Conservation (phyloP, 345 rosid genomes). For the Eucalyptus guilfoylei region DNA sequence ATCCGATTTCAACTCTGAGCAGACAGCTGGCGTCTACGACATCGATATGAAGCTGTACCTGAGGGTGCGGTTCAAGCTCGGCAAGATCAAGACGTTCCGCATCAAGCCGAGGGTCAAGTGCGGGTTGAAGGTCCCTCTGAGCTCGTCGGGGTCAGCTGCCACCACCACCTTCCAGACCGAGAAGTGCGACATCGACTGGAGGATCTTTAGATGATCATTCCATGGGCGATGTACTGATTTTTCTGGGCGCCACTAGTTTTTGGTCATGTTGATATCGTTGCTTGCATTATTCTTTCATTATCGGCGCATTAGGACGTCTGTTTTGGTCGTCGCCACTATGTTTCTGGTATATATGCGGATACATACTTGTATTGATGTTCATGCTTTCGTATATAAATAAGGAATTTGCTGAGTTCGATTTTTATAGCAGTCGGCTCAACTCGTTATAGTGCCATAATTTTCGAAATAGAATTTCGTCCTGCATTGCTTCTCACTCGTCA, state of each 20-base stretch:
- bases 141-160: background rate
- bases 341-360: background rate
- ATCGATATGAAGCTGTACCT: slow-evolving; percentile 11
- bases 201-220: background rate
- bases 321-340: background rate
- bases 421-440: background rate
- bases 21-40: slow-evolving; percentile 1
- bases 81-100: slow-evolving; percentile 3
- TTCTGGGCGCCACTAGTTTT: background rate
- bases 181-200: slow-evolving; percentile 10
- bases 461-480: background rate
- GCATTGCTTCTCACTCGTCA: background rate
- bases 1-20: background rate
- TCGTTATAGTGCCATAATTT: background rate
- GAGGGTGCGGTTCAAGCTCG: slow-evolving; percentile 11
- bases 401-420: background rate
- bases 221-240: background rate
- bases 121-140: slow-evolving; percentile 8
- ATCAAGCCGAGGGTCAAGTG: slow-evolving; percentile 10
- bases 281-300: background rate
- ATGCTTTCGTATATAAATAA: background rate
- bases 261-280: background rate
- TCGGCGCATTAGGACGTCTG: background rate
- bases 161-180: background rate
- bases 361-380: background rate